Conservation (phyloP, 352 stramenopile species). For the Pythium oligandrum region DNA sequence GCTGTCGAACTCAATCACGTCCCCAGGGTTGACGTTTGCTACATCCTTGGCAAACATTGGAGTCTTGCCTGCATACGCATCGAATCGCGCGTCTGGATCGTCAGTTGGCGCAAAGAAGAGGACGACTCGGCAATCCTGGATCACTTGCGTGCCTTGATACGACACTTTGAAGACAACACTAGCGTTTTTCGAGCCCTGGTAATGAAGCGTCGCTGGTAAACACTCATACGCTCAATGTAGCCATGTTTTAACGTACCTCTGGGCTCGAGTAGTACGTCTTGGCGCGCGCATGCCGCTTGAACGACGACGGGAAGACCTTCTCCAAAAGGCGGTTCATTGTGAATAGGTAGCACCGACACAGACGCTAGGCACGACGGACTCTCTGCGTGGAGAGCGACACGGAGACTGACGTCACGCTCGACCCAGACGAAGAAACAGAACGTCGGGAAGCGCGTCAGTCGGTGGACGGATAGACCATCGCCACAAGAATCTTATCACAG, state of each 20-base stretch:
- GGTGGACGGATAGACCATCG: too few relatives aligned
- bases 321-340: too few relatives aligned
- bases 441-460: too few relatives aligned
- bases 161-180: constrained; percentile 53
- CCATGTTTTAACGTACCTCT: constrained; percentile 27
- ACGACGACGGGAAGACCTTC: constrained; percentile 43
- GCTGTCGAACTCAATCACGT: constrained; percentile 65
- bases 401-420: too few relatives aligned
- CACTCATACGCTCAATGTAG: too few relatives aligned
- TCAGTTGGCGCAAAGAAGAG: constrained; percentile 51
- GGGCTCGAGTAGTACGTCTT: constrained; percentile 61
- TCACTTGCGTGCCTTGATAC: constrained; percentile 31
- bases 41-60: constrained; percentile 69
- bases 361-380: too few relatives aligned
- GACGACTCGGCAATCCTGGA: constrained; percentile 44
- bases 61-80: constrained; percentile 52
- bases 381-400: too few relatives aligned
- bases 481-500: too few relatives aligned
- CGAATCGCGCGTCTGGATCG: constrained; percentile 43
- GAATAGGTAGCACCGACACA: too few relatives aligned
- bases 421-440: too few relatives aligned
- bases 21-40: constrained; percentile 40
- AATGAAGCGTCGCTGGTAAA: too few relatives aligned
- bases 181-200: constrained; percentile 32
- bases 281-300: constrained; percentile 31